Conservation (phyloP, 2,329 filamentous ascomycete species). For the Xylariaceae sp. region DNA sequence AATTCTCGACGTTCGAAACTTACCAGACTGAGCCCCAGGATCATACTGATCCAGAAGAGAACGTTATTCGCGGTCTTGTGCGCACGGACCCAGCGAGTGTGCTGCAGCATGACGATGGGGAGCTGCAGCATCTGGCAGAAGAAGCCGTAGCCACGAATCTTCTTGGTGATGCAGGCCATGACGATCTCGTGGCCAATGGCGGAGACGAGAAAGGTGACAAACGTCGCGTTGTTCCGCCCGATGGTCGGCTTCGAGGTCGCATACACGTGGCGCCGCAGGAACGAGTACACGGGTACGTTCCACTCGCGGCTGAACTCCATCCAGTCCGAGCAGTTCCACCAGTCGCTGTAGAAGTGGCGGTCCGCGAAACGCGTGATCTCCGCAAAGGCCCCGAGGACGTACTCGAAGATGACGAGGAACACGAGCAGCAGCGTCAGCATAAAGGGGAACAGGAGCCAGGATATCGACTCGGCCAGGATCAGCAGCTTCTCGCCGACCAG, state of each 20-base stretch:
- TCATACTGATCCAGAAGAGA: conserved; percentile 90
- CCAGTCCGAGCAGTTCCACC: conserved; percentile 80
- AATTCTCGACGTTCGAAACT: conserved; percentile 27
- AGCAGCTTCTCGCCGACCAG: conserved; percentile 62
- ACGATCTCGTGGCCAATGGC: conserved; percentile 90
- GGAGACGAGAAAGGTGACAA: conserved; percentile 87
- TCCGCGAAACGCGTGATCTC: conserved; percentile 93
- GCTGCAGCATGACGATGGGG: conserved; percentile 88
- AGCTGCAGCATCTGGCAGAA: conserved; percentile 94
- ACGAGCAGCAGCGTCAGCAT: conserved; percentile 94
- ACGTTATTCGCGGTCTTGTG: conserved; percentile 79
- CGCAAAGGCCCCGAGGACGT: conserved; percentile 87
- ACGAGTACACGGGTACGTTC: conserved; percentile 97
- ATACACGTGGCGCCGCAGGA: conserved; percentile 92
- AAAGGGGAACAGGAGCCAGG: conserved; percentile 89
- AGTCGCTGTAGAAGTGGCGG: conserved; percentile 82
- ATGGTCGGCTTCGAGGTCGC: conserved; percentile 71
- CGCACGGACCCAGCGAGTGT: conserved; percentile 68
- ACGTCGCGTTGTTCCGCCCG: conserved; percentile 70
- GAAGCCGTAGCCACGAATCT: conserved; percentile 90
- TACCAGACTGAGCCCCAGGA: conserved; percentile 76
- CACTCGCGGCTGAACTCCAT: conserved; percentile 94
- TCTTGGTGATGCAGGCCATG: conserved; percentile 97
- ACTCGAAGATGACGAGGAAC: conserved; percentile 98
- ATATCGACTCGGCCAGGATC: conserved; percentile 83